These are phyloP conservation scores for Echites panduratus DNA, from an alignment of 257 asterid genomes.

Conservation along the genomic window DNA sequence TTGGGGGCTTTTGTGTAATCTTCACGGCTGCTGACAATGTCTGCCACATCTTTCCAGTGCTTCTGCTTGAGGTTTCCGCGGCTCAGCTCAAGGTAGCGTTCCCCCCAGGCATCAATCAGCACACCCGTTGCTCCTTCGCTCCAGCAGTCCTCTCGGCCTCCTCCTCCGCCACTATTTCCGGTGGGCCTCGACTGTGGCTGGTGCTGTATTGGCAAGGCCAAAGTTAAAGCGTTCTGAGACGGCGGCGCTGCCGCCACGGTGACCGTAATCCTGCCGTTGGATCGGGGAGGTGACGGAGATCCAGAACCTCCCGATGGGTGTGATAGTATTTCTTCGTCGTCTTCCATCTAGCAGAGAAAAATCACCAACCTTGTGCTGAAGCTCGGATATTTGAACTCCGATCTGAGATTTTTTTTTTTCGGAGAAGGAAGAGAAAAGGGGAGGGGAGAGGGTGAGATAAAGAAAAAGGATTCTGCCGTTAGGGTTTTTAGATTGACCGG, in stretches of 20 bases:
- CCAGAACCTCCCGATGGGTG: conserved; percentile 31
- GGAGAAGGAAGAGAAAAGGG: conserved; percentile 4
- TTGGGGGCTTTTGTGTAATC: conserved; percentile 54
- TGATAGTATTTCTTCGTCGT: conserved; percentile 59
- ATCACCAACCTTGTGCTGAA: not conserved
- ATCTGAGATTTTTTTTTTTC: conserved; percentile 11
- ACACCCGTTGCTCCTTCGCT: conserved; percentile 81
- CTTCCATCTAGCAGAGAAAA: conserved; percentile 38
- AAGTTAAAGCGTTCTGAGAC: conserved; percentile 39
- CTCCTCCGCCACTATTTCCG: conserved; percentile 33
- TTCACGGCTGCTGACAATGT: conserved; percentile 53
- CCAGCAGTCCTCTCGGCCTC: conserved; percentile 89
- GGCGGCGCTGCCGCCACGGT: conserved; percentile 62
- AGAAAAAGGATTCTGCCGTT: not conserved
- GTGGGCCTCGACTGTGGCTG: conserved; percentile 36
- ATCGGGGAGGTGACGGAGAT: conserved; percentile 35
- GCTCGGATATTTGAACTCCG: conserved; percentile 8
- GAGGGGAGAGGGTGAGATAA: not conserved
- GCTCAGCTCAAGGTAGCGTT: conserved; percentile 67
- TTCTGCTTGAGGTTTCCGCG: conserved; percentile 84
- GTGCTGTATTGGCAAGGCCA: conserved; percentile 55
- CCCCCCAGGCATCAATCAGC: conserved; percentile 87
- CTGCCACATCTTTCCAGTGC: conserved; percentile 91
- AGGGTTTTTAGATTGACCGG: conserved; percentile 30
- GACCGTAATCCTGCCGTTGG: conserved; percentile 68